Percentiles rank a stretch among this genome's conserved stretches.
These are phyloP conservation scores for Penicillium pulvis DNA, from an alignment of 495 filamentous ascomycete species.

Conservation along the genomic window DNA sequence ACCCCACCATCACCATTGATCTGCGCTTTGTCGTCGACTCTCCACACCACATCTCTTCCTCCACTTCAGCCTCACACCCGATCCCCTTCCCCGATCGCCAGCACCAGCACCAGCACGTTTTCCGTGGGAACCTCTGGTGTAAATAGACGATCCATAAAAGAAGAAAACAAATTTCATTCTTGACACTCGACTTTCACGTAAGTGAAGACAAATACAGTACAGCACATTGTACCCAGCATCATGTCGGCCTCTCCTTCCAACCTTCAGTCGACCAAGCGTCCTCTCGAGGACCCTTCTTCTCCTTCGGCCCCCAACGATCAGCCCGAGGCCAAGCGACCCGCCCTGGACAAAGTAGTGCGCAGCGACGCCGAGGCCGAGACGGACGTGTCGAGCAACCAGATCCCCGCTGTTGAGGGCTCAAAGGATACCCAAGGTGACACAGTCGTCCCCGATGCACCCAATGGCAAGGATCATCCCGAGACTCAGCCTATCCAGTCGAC, in stretches of 20 bases:
- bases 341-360: slow-evolving; percentile 81
- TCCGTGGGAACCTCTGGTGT: slow-evolving; percentile 85
- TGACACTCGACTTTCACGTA: slow-evolving; percentile 47
- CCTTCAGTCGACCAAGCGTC: slow-evolving; percentile 79
- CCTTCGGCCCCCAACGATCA: slow-evolving; percentile 88
- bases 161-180: slow-evolving; percentile 47
- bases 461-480: slow-evolving; percentile 47
- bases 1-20: slow-evolving; percentile 23
- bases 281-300: slow-evolving; percentile 94
- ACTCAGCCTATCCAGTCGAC: slow-evolving; percentile 70
- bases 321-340: slow-evolving; percentile 94
- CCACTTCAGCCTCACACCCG: slow-evolving; percentile 47
- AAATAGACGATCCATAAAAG: slow-evolving; percentile 72
- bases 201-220: slow-evolving; percentile 38
- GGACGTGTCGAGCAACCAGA: slow-evolving; percentile 53
- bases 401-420: slow-evolving; percentile 39
- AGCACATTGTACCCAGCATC: slow-evolving; percentile 36
- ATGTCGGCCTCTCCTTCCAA: slow-evolving; percentile 68
- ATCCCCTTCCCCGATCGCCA: slow-evolving; percentile 49
- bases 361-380: slow-evolving; percentile 56
- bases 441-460: slow-evolving; percentile 72
- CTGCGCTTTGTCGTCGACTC: slow-evolving; percentile 35
- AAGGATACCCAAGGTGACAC: slow-evolving; percentile 62
- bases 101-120: slow-evolving; percentile 88
- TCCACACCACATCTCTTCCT: slow-evolving; percentile 34